A percentile compares a stretch with the other conserved stretches of the same genome.
Evolutionary conservation across 768 basidiomycete species (phyloP).

Genomic region (Pleurotus tuoliensis): DNA sequence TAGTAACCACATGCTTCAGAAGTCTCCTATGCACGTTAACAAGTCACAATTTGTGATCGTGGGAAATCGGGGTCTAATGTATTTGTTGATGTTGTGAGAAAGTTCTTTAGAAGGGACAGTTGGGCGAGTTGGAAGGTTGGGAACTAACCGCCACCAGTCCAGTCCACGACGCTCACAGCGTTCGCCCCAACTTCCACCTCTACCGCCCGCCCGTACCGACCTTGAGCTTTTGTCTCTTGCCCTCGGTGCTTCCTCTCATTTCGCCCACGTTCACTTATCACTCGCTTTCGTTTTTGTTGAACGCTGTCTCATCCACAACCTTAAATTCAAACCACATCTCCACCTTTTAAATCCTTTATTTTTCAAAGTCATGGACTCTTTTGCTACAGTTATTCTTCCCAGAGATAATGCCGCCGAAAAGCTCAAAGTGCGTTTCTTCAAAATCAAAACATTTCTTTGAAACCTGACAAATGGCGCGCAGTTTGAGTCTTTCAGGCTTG

Average conservation of each 20-base stretch:
- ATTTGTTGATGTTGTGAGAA: conserved; percentile 4
- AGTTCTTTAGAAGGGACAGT: conserved; percentile 2
- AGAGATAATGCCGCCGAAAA: conserved; percentile 34
- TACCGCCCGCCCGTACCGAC: conserved; percentile 11
- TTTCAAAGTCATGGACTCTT: conserved; percentile 17
- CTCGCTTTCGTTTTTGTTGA: conserved; percentile 19
- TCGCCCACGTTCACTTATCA: conserved; percentile 17
- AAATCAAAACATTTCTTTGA: neutral
- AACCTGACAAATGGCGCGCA: conserved; percentile 19
- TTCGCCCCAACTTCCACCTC: conserved; percentile 1
- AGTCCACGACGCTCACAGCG: conserved; percentile 5
- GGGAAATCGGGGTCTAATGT: conserved; percentile 15
- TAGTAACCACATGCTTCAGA: neutral
- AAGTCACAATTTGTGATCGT: neutral
- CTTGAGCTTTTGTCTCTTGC: conserved; percentile 6
- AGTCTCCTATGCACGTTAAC: neutral
- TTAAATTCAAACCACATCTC: conserved; percentile 10
- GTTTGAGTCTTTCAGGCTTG: conserved; percentile 76
- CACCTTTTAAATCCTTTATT: conserved; percentile 9
- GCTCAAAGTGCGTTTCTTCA: conserved; percentile 32
- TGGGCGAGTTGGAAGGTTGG: conserved; percentile 3
- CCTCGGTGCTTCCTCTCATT: conserved; percentile 33
- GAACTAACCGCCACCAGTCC: conserved; percentile 8
- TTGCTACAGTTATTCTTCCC: conserved; percentile 20
- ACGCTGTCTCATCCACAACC: conserved; percentile 2